Percentiles rank a stretch among this genome's conserved stretches.
Evolutionary conservation across 1,284 basidiomycete genomes (phyloP).

Genomic region (Ustilago lituana): DNA sequence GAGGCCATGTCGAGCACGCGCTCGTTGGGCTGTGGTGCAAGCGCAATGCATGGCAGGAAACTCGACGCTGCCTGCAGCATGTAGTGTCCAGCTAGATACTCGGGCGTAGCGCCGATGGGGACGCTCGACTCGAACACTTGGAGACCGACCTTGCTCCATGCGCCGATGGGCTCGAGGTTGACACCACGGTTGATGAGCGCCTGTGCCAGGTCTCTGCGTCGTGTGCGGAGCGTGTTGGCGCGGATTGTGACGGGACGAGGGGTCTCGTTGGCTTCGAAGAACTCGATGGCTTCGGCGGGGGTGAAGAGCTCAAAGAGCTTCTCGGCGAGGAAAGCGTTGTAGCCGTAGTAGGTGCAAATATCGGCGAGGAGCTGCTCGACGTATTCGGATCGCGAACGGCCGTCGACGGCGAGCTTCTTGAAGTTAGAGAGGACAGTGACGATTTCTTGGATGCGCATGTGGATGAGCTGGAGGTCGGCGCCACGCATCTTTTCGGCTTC

Average conservation of each 20-base stretch:
- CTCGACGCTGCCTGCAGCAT: conserved; percentile 99
- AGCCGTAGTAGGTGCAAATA: conserved; percentile 82
- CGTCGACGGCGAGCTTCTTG: conserved; percentile 69
- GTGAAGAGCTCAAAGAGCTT: conserved; percentile 95
- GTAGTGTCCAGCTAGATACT: conserved; percentile 98
- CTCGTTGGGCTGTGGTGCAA: conserved; percentile 90
- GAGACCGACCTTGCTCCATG: conserved; percentile 97
- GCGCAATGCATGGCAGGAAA: conserved; percentile 97
- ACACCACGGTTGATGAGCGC: conserved; percentile 94
- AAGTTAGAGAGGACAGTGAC: conserved; percentile 75
- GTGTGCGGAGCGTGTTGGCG: conserved; percentile 93
- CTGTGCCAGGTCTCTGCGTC: conserved; percentile 93
- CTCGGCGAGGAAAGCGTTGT: conserved; percentile 93
- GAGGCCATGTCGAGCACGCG: conserved; percentile 98
- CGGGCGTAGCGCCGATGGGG: conserved; percentile 91
- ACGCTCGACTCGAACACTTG: conserved; percentile 97
- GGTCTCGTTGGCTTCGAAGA: conserved; percentile 98
- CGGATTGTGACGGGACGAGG: conserved; percentile 97
- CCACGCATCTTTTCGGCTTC: conserved; percentile 74
- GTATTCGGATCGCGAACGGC: conserved; percentile 81
- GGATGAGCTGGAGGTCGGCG: conserved; percentile 80
- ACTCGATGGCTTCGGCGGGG: conserved; percentile 88
- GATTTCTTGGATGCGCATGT: conserved; percentile 87
- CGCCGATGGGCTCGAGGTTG: conserved; percentile 90
- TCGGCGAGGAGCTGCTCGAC: conserved; percentile 84